Base-by-base conservation (phyloP, 78 protist genomes). In the Guillardia theta region DNA sequence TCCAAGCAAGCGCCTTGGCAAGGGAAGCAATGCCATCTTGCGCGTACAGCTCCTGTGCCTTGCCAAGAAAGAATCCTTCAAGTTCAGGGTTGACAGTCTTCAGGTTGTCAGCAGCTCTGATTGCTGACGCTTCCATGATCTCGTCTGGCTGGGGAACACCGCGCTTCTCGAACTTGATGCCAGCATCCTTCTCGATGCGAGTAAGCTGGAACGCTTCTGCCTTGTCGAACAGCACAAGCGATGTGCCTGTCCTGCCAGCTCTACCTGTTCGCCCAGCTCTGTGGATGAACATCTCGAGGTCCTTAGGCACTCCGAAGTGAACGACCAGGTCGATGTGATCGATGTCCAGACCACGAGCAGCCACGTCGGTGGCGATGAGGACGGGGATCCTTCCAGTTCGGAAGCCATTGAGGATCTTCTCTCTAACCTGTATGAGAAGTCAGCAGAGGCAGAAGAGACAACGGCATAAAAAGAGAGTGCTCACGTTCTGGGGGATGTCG, bases 261-360 rank as follows among this genome's bases (percentile, higher is more conserved):
- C 96, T 93, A 43, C 95, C 96, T 0, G 96, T 95, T 21, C 96
- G 93, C 44, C 96, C 96, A 5, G 94, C 43, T 39, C 96, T 93
- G 83, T 95, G 96, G 27, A 95, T 77, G 96, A 90, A 95, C 18
- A 64, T 95, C 44, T 95, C 96, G 21, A 18, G 18, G 24, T 92
- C 92, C 12, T 39, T 58, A 36, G 96, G 95, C 45, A 93, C 21
- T 53, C 87, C 90, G 93, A 76, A 93, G 48, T 93, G 58, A 24
- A 96, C 92, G 83, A 96, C 95, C 53, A 94, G 97, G 64, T 94
- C 93, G 76, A 96, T 93, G 64, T 92, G 78, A 1, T 93, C 90
- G 94, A 96, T 77, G 94, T 96, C 96, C 27, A 96, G 88, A 37
- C 97, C 97, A 27, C 97, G 96, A 46, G 95, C 94, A 4, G 95